These are phyloP conservation scores for Penicillium angulare DNA, from an alignment of 495 filamentous ascomycete species.

Conservation along the genomic window DNA sequence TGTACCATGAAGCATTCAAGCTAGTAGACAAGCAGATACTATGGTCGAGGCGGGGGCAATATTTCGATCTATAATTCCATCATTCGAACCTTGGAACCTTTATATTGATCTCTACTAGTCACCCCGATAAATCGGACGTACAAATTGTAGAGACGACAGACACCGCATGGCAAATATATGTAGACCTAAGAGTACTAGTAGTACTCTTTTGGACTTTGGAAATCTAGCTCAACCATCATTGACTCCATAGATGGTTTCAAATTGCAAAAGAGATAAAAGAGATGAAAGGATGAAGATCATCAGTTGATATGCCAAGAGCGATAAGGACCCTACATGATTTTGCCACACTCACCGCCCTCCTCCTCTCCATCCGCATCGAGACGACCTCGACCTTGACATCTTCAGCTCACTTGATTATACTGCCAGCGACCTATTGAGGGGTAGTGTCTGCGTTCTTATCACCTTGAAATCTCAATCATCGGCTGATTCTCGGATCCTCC, in stretches of 20 bases:
- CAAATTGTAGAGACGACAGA: too few relatives aligned
- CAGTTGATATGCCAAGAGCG: not conserved
- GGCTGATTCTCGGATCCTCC: not conserved
- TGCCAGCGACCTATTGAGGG: not conserved
- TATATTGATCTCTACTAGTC: too few relatives aligned
- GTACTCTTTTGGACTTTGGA: too few relatives aligned
- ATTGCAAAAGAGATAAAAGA: not conserved
- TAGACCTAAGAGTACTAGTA: too few relatives aligned
- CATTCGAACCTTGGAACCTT: too few relatives aligned
- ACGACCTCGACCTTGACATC: slow-evolving; percentile 4
- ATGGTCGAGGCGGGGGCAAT: too few relatives aligned
- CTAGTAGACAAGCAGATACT: too few relatives aligned
- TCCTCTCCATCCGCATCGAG: slow-evolving; percentile 16
- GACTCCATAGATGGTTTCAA: not conserved
- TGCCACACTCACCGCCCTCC: slow-evolving; percentile 20
- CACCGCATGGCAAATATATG: too few relatives aligned
- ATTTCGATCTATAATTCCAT: too few relatives aligned
- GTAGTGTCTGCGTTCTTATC: not conserved
- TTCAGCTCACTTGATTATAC: not conserved
- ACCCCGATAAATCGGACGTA: too few relatives aligned
- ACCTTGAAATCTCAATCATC: not conserved
- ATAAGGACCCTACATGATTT: slow-evolving; percentile 16
- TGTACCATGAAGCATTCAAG: too few relatives aligned
- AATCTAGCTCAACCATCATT: too few relatives aligned
- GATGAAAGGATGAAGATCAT: not conserved